phyloP scores from a whole-genome alignment of 306 rosid genomes.

The Comarum palustre region DNA sequence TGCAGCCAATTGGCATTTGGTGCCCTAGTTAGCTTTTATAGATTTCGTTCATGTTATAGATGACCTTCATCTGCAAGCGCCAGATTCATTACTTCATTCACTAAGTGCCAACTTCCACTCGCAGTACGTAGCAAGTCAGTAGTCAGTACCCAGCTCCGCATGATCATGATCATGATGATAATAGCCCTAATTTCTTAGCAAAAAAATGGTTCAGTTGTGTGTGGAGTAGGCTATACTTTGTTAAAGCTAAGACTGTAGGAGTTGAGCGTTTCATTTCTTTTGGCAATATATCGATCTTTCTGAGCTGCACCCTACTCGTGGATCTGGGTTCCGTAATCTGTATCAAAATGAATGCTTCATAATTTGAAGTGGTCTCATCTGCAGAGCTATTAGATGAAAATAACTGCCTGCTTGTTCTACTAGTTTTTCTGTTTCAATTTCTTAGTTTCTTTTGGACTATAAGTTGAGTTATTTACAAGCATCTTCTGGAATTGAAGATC shows the following conservation, averaged over 20 bases:
- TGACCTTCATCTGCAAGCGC: neutral
- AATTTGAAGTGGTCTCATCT: neutral
- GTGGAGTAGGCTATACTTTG: neutral
- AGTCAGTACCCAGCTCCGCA: neutral
- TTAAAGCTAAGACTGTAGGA: neutral
- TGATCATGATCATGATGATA: neutral
- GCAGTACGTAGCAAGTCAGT: neutral
- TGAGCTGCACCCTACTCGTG: neutral
- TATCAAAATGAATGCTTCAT: neutral
- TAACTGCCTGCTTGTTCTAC: neutral
- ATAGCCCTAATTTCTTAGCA: neutral
- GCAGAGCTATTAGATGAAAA: neutral
- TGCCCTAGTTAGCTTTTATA: neutral
- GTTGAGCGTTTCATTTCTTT: neutral
- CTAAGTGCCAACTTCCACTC: slow-evolving; percentile 2
- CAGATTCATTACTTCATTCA: neutral
- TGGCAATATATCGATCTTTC: neutral
- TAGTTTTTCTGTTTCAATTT: neutral
- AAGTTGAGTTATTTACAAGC: slow-evolving; percentile 15
- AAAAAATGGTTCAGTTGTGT: neutral
- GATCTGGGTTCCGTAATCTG: neutral
- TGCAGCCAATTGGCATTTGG: slow-evolving; percentile 29
- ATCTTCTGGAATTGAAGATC: slow-evolving; percentile 30
- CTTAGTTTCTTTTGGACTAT: neutral
- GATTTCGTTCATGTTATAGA: neutral